A percentile compares a stretch with the other conserved stretches of the same genome.
These are phyloP conservation scores for Endotrypanum monterogeii DNA, from an alignment of 208 protist species.

Conservation along the genomic window DNA sequence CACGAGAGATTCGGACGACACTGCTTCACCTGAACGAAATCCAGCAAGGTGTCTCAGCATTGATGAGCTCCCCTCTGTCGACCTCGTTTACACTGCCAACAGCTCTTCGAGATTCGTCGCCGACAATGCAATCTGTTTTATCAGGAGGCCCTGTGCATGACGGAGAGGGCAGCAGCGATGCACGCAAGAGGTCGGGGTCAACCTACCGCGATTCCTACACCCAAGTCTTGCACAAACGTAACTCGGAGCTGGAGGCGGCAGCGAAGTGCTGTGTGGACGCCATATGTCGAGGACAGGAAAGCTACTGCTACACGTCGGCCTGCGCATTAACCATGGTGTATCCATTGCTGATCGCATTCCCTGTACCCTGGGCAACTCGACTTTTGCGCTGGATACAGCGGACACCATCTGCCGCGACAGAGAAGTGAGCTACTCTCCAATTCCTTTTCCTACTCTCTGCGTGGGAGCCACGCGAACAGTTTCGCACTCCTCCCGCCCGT, in stretches of 20 bases:
- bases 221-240: conserved; percentile 11
- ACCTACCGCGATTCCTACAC: conserved; percentile 8
- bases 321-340: conserved; percentile 16
- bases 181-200: background rate
- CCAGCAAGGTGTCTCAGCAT: conserved; percentile 9
- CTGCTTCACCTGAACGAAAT: conserved; percentile 28
- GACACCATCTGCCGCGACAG: background rate
- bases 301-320: conserved; percentile 24
- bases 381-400: conserved; percentile 24
- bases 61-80: conserved; percentile 2
- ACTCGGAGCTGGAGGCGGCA: conserved; percentile 22
- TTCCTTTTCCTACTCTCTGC: background rate
- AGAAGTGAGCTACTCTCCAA: background rate
- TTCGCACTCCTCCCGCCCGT: background rate
- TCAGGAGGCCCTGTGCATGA: background rate
- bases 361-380: conserved; percentile 25
- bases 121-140: background rate
- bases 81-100: conserved; percentile 1
- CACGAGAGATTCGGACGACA: conserved; percentile 27
- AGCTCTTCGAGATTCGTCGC: background rate
- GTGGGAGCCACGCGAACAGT: background rate
- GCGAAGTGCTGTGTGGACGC: conserved; percentile 18
- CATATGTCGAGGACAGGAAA: conserved; percentile 26
- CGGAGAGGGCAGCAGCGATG: background rate
- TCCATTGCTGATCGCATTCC: conserved; percentile 19